A percentile compares a stretch with the other conserved stretches of the same genome.
These are phyloP conservation scores for Zoysia pacifica DNA, from an alignment of 176 grass and related monocot species.

Conservation along the genomic window DNA sequence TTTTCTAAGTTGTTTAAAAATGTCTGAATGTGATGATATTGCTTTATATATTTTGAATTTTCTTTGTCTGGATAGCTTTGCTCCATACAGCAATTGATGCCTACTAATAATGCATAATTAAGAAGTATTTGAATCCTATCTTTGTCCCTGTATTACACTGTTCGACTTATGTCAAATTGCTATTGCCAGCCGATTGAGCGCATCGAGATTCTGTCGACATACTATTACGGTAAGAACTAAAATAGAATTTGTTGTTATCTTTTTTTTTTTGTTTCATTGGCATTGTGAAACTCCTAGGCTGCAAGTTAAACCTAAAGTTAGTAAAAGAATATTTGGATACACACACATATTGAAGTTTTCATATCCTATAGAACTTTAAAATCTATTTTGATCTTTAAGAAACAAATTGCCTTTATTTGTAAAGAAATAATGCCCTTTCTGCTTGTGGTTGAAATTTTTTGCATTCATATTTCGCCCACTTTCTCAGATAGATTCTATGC, in stretches of 20 bases:
- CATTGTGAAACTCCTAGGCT: not conserved
- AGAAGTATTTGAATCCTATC: slow-evolving; percentile 10
- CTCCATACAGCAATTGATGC: not conserved
- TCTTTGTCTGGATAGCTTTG: not conserved
- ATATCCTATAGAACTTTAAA: not conserved
- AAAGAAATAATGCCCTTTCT: not conserved
- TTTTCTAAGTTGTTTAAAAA: not conserved
- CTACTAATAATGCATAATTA: not conserved
- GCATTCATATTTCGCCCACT: not conserved
- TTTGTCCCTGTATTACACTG: not conserved
- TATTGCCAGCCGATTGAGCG: slow-evolving; percentile 81
- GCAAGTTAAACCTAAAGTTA: slow-evolving; percentile 11
- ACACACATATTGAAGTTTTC: not conserved
- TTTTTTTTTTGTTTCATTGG: not conserved
- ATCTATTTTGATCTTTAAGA: not conserved
- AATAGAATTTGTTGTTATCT: not conserved
- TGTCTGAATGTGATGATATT: not conserved
- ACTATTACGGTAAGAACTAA: slow-evolving; percentile 76
- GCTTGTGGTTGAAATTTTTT: not conserved
- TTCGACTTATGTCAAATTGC: not conserved
- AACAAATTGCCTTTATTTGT: slow-evolving; percentile 10
- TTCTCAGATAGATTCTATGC: not conserved
- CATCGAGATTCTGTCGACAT: slow-evolving; percentile 81
- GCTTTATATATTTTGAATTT: not conserved
- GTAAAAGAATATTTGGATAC: not conserved